Evolutionary conservation across 2,329 filamentous ascomycete species (phyloP), one percentile per base, ranked within the genome.

Genomic region (Penicillium italicum): DNA sequence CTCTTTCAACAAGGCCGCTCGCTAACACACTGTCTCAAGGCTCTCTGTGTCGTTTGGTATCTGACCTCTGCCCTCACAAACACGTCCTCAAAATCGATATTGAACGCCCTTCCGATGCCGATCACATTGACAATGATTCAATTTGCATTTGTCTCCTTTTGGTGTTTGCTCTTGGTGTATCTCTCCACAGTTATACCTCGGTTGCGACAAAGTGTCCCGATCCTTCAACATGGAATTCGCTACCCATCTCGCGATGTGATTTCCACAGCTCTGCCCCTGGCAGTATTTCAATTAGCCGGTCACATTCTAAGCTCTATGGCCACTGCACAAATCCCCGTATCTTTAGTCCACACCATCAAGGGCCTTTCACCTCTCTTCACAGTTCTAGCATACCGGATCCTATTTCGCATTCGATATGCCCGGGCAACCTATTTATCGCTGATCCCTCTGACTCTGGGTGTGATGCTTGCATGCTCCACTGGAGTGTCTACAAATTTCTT

Each of bases 341-440:
- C 94, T 7, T 82, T 99, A 34, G 94, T 99, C 4, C 94, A 99
- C 75, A 99, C 94, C 1, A 97, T 99, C 76, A 99, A 99, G 77
- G 94, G 94, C 8, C 84, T 99, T 26, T 97, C 93, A 3, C 94
- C 94, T 4, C 80, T 99, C 8, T 95, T 99, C 72, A 99, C 94
- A 0, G 94, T 99, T 40, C 74, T 96, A 53, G 94, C 94, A 50
- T 99, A 99, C 72, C 87, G 94, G 51, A 75, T 96, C 62, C 81
- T 97, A 69, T 96, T 93, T 76, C 83, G 91, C 66, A 95, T 97
- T 58, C 86, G 84, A 62, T 97, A 99, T 73, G 91, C 91, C 1
- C 80, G 81, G 33, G 85, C 91, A 7, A 97, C 93, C 2, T 99
- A 96, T 72, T 76, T 92, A 48, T 96, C 91, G 2, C 82, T 96